phyloP scores from a whole-genome alignment of 2,329 filamentous ascomycete genomes.

The Hypoxylon sp. region DNA sequence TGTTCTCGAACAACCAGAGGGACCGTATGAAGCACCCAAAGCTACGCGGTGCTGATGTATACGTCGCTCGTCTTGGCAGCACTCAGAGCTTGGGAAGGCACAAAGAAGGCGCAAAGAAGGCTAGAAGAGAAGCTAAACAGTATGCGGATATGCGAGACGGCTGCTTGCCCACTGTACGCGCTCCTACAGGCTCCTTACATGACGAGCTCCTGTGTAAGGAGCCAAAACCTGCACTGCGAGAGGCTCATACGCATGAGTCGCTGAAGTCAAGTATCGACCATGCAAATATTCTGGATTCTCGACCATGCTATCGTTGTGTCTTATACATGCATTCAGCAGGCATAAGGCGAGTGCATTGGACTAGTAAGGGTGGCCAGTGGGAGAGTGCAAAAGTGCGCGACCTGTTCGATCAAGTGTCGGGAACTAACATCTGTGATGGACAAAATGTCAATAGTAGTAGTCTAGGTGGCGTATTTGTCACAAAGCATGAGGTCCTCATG shows the following conservation, averaged over 20 bases:
- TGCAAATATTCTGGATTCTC: slow-evolving; percentile 54
- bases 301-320: slow-evolving; percentile 66
- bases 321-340: slow-evolving; percentile 65
- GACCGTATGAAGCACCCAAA: slow-evolving; percentile 61
- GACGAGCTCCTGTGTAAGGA: slow-evolving; percentile 58
- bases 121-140: neutral
- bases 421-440: slow-evolving; percentile 42
- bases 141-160: neutral
- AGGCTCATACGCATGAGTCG: neutral
- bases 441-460: slow-evolving; percentile 42
- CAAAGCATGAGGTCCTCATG: slow-evolving; percentile 64
- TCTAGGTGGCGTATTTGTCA: slow-evolving; percentile 60
- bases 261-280: slow-evolving; percentile 2
- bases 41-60: slow-evolving; percentile 64
- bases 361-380: slow-evolving; percentile 62
- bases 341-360: slow-evolving; percentile 67
- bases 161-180: slow-evolving; percentile 3
- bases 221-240: slow-evolving; percentile 7
- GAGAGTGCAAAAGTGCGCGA: slow-evolving; percentile 64
- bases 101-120: neutral
- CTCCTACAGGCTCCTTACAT: slow-evolving; percentile 57
- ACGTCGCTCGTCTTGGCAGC: slow-evolving; percentile 61
- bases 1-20: slow-evolving; percentile 34
- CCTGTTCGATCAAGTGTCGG: slow-evolving; percentile 61
- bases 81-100: neutral